Evolutionary conservation across 225 moss, liverwort and hornwort genomes (phyloP).

Genomic region (Pleurozium schreberi): DNA sequence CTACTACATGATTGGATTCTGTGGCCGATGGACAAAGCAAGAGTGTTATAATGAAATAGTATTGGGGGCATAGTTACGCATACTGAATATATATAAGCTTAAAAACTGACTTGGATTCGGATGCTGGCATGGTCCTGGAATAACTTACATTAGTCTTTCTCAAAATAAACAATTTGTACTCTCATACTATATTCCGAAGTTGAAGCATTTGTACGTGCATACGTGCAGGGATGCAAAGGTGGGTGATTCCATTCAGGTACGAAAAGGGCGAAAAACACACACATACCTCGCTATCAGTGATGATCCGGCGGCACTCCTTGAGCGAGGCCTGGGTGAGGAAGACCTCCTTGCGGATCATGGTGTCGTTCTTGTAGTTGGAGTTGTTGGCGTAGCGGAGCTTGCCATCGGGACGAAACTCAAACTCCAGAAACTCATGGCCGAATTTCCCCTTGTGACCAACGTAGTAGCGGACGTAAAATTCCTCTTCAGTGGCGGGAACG

Average conservation of each 20-base stretch:
- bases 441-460: constrained; percentile 57
- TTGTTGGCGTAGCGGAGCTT: constrained; percentile 61
- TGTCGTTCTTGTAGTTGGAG: constrained; percentile 66
- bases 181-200: background rate
- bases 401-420: constrained; percentile 35
- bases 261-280: no score
- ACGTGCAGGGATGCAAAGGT: background rate
- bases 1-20: background rate
- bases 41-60: background rate
- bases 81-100: background rate
- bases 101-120: background rate
- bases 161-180: background rate
- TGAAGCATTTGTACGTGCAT: background rate
- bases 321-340: constrained; percentile 47
- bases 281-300: constrained; percentile 7
- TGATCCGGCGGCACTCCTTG: constrained; percentile 52
- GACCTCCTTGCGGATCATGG: constrained; percentile 62
- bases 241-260: background rate
- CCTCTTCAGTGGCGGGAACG: background rate
- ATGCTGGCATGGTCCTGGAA: background rate
- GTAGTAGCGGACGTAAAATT: constrained; percentile 53
- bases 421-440: constrained; percentile 52
- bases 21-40: background rate
- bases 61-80: background rate
- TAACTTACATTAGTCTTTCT: background rate